A percentile compares a stretch with the other conserved stretches of the same genome.
phyloP scores from a whole-genome alignment of 805 yeast species.

The Torulaspora franciscae region DNA sequence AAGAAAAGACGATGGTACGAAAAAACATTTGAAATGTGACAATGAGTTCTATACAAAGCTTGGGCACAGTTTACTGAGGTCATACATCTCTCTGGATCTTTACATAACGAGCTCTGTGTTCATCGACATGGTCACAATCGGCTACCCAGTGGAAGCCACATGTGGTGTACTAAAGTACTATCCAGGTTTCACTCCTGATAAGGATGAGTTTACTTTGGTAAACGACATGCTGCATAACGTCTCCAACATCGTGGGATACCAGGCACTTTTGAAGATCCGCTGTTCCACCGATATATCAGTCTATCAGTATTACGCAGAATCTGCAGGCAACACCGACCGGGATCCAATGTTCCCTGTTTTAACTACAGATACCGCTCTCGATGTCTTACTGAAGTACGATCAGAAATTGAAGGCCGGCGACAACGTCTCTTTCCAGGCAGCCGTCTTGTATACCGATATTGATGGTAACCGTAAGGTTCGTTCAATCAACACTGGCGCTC shows the following conservation, averaged over 20 bases:
- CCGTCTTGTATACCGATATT: conserved; percentile 74
- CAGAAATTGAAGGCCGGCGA: conserved; percentile 57
- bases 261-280: conserved; percentile 77
- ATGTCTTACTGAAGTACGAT: conserved; percentile 71
- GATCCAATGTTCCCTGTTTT: conserved; percentile 73
- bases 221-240: conserved; percentile 56
- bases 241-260: conserved; percentile 57
- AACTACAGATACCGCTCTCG: conserved; percentile 57
- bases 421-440: conserved; percentile 89
- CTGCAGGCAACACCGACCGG: conserved; percentile 39
- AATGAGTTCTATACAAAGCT: conserved; percentile 57
- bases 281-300: conserved; percentile 86
- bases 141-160: conserved; percentile 54
- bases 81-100: conserved; percentile 71
- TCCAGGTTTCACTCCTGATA: conserved; percentile 57
- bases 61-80: conserved; percentile 49
- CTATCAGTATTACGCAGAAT: conserved; percentile 62
- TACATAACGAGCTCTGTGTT: conserved; percentile 60
- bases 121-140: conserved; percentile 72
- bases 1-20: conserved; percentile 40
- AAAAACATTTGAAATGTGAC: conserved; percentile 53
- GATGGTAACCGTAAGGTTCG: conserved; percentile 79
- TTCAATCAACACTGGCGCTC: conserved; percentile 76
- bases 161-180: conserved; percentile 69
- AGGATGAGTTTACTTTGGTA: conserved; percentile 64